A percentile compares a stretch with the other conserved stretches of the same genome.
Evolutionary conservation across 2,329 filamentous ascomycete genomes (phyloP).

Genomic region (Hyphodiscus sp.): DNA sequence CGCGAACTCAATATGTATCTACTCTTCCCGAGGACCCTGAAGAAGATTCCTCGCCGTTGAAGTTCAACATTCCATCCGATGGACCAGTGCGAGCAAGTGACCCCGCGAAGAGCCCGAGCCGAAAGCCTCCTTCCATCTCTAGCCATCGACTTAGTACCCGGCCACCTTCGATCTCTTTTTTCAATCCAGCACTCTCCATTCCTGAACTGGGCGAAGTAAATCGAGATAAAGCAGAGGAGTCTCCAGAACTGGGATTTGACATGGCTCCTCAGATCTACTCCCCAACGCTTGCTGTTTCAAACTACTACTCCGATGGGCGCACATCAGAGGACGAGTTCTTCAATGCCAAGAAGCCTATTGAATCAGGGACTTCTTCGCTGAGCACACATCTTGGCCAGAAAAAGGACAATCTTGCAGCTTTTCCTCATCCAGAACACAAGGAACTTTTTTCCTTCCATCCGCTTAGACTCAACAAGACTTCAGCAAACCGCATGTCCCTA

Average conservation of each 20-base stretch:
- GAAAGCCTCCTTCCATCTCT: slow-evolving; percentile 3
- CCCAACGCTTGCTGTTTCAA: slow-evolving; percentile 15
- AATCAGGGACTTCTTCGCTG: too few species aligned
- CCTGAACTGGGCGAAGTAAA: too few species aligned
- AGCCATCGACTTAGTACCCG: slow-evolving; percentile 1
- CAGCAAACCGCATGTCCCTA: too few species aligned
- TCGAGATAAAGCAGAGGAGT: too few species aligned
- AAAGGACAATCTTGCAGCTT: too few species aligned
- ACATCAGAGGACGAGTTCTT: slow-evolving; percentile 18
- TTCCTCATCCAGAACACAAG: too few species aligned
- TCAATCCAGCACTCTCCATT: slow-evolving; percentile 13
- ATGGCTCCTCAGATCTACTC: slow-evolving; percentile 4
- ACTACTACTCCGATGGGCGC: slow-evolving; percentile 13
- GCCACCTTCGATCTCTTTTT: slow-evolving; percentile 16
- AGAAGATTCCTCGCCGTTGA: too few species aligned
- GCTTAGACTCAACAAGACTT: too few species aligned
- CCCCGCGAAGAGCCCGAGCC: slow-evolving; percentile 9
- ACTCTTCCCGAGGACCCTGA: background rate
- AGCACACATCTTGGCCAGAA: too few species aligned
- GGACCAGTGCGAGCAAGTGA: background rate
- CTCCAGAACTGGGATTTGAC: background rate
- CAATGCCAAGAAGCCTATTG: too few species aligned
- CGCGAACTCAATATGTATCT: slow-evolving; percentile 8
- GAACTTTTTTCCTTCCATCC: too few species aligned
- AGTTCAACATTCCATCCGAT: too few species aligned